A percentile compares a stretch with the other conserved stretches of the same genome.
phyloP scores from a whole-genome alignment of 139 green algal species.

The Auxenochlorella pyrenoidosa region DNA sequence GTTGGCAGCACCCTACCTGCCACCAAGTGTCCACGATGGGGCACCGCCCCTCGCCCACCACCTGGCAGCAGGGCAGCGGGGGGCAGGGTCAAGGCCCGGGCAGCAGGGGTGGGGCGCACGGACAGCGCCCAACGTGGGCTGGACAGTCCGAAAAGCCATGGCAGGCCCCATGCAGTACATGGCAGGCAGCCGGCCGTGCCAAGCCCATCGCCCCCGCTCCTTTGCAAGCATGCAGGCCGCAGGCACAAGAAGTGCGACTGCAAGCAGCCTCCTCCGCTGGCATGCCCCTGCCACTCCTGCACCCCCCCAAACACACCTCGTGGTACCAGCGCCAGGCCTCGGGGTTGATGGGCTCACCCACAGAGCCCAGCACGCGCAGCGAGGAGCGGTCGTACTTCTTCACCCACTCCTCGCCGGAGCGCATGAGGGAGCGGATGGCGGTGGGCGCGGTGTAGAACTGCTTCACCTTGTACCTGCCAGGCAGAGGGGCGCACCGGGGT shows the following conservation, averaged over 20 bases:
- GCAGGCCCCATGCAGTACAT: no score
- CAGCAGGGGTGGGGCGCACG: background rate
- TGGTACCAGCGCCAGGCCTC: slow-evolving; percentile 98
- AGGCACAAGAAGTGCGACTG: no score
- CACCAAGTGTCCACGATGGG: slow-evolving; percentile 98
- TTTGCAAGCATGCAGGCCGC: no score
- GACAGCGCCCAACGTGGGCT: no score
- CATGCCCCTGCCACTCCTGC: no score
- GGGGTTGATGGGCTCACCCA: slow-evolving; percentile 99
- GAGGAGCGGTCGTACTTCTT: slow-evolving; percentile 50
- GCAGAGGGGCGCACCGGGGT: background rate
- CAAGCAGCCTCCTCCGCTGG: no score
- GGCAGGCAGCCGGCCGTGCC: no score
- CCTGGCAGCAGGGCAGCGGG: slow-evolving; percentile 13
- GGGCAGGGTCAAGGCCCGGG: background rate
- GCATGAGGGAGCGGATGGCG: slow-evolving; percentile 91
- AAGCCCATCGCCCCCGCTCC: no score
- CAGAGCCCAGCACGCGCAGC: slow-evolving; percentile 90
- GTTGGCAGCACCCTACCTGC: slow-evolving; percentile 91
- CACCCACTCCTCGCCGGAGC: slow-evolving; percentile 79
- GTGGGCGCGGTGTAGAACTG: slow-evolving; percentile 98
- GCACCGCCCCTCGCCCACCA: slow-evolving; percentile 75
- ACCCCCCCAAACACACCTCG: no score
- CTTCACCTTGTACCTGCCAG: slow-evolving; percentile 81
- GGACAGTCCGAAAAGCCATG: no score